A percentile compares a stretch with the other conserved stretches of the same genome.
phyloP scores from a whole-genome alignment of 495 filamentous ascomycete genomes.

The Hypoxylon fuscum region DNA sequence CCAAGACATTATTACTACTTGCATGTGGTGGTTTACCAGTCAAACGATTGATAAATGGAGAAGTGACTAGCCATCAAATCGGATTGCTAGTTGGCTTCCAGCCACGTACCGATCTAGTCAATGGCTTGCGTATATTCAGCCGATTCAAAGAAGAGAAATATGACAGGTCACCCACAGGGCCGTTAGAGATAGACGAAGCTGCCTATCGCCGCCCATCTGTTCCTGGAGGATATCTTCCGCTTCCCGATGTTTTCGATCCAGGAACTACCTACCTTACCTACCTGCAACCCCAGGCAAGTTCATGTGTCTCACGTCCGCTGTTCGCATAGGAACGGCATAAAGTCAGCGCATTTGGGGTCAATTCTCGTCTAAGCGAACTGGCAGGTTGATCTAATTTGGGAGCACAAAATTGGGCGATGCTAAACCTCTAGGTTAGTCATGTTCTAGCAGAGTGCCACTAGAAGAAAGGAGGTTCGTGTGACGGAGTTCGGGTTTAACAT shows the following conservation, averaged over 20 bases:
- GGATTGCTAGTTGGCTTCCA: slow-evolving; percentile 24
- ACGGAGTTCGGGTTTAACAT: slow-evolving; percentile 5
- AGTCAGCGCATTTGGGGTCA: neutral
- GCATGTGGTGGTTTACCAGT: slow-evolving; percentile 31
- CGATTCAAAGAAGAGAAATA: slow-evolving; percentile 17
- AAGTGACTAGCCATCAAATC: slow-evolving; percentile 25
- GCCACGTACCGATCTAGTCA: slow-evolving; percentile 24
- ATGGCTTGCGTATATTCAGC: slow-evolving; percentile 12
- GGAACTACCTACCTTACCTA: neutral
- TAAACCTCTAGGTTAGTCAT: slow-evolving; percentile 11
- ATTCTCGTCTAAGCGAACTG: slow-evolving; percentile 5
- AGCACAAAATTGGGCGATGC: slow-evolving; percentile 10
- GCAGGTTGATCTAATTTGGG: slow-evolving; percentile 1
- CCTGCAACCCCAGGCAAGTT: too few species aligned
- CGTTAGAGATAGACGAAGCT: slow-evolving; percentile 21
- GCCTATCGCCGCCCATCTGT: too few species aligned
- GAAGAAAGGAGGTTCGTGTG: slow-evolving; percentile 16
- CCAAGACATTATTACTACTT: slow-evolving; percentile 35
- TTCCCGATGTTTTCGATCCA: slow-evolving; percentile 13
- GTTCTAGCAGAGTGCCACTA: slow-evolving; percentile 16
- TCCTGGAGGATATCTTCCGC: too few species aligned
- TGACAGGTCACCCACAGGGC: slow-evolving; percentile 29
- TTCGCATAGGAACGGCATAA: slow-evolving; percentile 24
- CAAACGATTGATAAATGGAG: slow-evolving; percentile 13
- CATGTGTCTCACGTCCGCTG: slow-evolving; percentile 10